Evolutionary conservation across 345 rosid genomes (phyloP).

Genomic region (Citropsis articulata): DNA sequence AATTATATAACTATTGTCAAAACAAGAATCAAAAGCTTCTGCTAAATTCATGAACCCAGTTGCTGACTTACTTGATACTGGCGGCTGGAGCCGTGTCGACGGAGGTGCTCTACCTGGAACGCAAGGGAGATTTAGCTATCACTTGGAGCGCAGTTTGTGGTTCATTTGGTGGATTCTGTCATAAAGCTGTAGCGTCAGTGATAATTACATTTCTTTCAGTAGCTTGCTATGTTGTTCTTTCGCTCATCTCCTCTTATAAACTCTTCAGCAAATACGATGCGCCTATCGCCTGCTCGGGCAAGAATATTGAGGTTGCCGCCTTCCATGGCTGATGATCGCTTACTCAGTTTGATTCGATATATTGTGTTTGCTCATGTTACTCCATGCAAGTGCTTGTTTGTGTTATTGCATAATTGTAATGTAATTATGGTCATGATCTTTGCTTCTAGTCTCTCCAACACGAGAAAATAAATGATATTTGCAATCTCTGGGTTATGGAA

Average conservation of each 20-base stretch:
- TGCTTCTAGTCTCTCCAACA: neutral
- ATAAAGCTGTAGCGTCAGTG: slow-evolving; percentile 62
- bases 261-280: slow-evolving; percentile 74
- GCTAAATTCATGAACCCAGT: slow-evolving; percentile 23
- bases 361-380: neutral
- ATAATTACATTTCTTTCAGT: slow-evolving; percentile 53
- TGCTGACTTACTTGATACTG: slow-evolving; percentile 63
- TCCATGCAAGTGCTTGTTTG: neutral
- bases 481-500: neutral
- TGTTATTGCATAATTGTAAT: neutral
- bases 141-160: slow-evolving; percentile 80
- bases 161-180: slow-evolving; percentile 62
- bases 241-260: slow-evolving; percentile 73
- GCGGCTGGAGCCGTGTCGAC: slow-evolving; percentile 68
- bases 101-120: slow-evolving; percentile 70
- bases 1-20: neutral
- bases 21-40: neutral
- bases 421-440: neutral
- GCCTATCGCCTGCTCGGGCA: slow-evolving; percentile 38
- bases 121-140: slow-evolving; percentile 58
- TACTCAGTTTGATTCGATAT: neutral
- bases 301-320: slow-evolving; percentile 40
- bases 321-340: slow-evolving; percentile 26
- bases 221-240: slow-evolving; percentile 46
- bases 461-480: neutral